Conservation (phyloP, 352 stramenopile genomes). For the Globisporangium nunn region DNA sequence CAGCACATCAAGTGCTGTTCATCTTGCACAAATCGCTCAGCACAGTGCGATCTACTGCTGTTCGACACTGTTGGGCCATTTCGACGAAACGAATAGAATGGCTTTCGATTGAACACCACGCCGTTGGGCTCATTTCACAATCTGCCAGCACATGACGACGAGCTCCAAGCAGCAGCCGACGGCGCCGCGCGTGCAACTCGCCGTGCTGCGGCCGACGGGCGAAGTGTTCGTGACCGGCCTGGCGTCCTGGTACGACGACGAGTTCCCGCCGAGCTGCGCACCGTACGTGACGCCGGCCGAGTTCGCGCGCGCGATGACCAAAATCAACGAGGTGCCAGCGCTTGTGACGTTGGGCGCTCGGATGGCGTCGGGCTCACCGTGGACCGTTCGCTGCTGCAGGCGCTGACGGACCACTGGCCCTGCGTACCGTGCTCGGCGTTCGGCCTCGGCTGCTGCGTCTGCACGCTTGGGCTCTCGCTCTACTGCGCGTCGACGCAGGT, state of each 20-base stretch:
- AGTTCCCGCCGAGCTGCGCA: constrained; percentile 42
- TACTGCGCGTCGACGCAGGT: constrained; percentile 77
- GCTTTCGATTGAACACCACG: no score
- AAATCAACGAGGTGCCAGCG: constrained; percentile 51
- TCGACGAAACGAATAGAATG: not conserved
- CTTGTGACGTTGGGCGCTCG: not conserved
- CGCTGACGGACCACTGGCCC: constrained; percentile 76
- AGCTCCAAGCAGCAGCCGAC: not conserved
- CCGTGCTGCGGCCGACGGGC: not conserved
- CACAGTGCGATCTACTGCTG: not conserved
- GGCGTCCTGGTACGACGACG: constrained; percentile 67
- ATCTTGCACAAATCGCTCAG: no score
- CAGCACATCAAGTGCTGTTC: no score
- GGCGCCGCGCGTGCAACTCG: not conserved
- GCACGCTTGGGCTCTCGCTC: constrained; percentile 70
- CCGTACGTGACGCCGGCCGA: constrained; percentile 53
- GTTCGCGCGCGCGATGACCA: constrained; percentile 49
- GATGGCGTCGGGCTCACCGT: not conserved
- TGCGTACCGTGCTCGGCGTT: constrained; percentile 78
- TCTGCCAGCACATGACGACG: not conserved
- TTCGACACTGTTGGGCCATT: not conserved
- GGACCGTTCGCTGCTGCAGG: constrained; percentile 4
- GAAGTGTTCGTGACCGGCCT: constrained; percentile 37
- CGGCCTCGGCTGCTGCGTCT: constrained; percentile 77
- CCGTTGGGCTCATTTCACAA: not conserved